A percentile compares a stretch with the other conserved stretches of the same genome.
Conservation (phyloP, 805 yeast genomes). For the Starmerella vaccinii region DNA sequence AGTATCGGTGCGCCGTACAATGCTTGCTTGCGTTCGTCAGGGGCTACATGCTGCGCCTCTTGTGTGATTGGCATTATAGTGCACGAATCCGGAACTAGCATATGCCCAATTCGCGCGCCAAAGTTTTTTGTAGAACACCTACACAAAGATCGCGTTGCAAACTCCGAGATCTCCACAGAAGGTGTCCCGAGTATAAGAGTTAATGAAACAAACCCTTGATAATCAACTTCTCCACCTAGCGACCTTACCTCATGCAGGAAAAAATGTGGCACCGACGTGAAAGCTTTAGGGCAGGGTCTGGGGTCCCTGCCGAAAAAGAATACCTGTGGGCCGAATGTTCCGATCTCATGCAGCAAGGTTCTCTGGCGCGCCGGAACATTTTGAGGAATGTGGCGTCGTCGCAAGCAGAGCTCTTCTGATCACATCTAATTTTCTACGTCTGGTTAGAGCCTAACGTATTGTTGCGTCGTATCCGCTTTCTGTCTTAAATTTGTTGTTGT, state of each 20-base stretch:
- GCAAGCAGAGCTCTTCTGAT: too few species aligned
- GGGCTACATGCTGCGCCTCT: not conserved
- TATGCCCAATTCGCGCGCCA: not conserved
- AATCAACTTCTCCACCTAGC: not conserved
- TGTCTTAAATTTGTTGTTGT: too few species aligned
- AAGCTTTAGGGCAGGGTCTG: not conserved
- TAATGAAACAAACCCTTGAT: not conserved
- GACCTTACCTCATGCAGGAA: not conserved
- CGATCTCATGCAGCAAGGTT: not conserved
- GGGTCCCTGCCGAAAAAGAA: not conserved
- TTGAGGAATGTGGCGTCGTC: too few species aligned
- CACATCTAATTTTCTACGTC: too few species aligned
- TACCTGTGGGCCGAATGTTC: not conserved
- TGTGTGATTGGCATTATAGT: not conserved
- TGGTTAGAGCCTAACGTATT: too few species aligned
- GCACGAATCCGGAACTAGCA: not conserved
- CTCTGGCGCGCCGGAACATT: too few species aligned
- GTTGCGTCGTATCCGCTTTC: too few species aligned
- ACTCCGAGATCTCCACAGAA: not conserved
- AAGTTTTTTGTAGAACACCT: not conserved
- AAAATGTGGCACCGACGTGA: not conserved
- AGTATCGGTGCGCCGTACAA: slow-evolving; percentile 16
- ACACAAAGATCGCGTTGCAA: not conserved
- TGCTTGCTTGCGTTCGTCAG: not conserved
- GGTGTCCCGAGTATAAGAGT: not conserved